Base-by-base conservation (phyloP, 495 filamentous ascomycete species). In the Diplogelasinospora grovesii region DNA sequence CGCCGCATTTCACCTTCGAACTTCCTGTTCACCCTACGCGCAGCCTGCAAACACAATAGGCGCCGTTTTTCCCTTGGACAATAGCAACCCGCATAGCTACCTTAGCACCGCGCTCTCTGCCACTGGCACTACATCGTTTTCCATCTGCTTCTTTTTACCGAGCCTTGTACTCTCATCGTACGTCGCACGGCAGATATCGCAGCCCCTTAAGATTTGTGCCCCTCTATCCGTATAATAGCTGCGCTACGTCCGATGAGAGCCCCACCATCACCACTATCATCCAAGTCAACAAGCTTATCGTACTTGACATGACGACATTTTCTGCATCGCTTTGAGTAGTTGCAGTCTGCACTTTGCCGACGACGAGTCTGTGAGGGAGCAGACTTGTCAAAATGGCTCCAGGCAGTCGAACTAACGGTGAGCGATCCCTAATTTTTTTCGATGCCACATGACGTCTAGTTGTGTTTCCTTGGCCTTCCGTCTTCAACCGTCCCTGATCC, bases 371-470 rank as follows among this genome's bases (percentile, higher is more conserved):
- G 34, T 23, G 19, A 33, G 22, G 41, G 26, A 10, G 25, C 9
- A 22, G 21, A 19, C 14, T n/a, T 21, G 16, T 8, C 24, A 14
- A 14, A 14, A 48, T 48, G 44, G 31, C 27, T 25, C 6, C 45
- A 23, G 18, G 26, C 44, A 44, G 27, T 36, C 49, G 41, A 31
- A 31, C 21, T 24, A 39, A 43, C 25, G 48, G 48, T 51, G 33
- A 46, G 48, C 36, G 11, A 13, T 30, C 21, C 36, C 24, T 26
- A 26, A 6, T 11, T 26, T 26, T 6, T 11, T 11, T 26, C 11
- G 24, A 6, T 11, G 6, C 6, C 24, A 11, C 11, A 11, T 7
- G 24, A 26, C 11, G 24, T 26, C 6, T 11, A 11, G 24, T 7
- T 26, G 24, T 33, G 30, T 10, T 4, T 14, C 30, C 9, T 18